Evolutionary conservation across 2,329 filamentous ascomycete species (phyloP), one percentile per base, ranked within the genome.

Genomic region (Xylaria sp.): DNA sequence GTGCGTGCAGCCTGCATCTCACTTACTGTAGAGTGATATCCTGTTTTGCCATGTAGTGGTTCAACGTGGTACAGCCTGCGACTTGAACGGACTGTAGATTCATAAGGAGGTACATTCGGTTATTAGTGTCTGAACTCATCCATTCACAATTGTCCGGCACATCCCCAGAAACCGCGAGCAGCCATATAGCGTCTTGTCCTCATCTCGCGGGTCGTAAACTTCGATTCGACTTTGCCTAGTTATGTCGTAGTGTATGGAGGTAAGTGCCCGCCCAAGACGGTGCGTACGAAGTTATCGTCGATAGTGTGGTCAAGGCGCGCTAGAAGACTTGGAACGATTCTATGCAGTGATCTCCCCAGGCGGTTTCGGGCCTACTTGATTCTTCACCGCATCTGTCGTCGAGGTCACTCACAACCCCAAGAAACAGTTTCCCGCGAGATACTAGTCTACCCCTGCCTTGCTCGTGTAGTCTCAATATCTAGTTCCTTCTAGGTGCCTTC

Each of bases 271-370:
- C 17, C 47, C 23, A 23, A 23, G 28, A 35, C 21, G 17, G 31
- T 9, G 5, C 28, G 28, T 9, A 31, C 5, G 28, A 31, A 37
- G 17, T 12, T 37, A 17, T 23, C 17, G 17, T 35, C 19, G 7
- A 37, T 23, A 23, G 47, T 35, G 11, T 17, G 43, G 38, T n/a
- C 19, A 23, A 21, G 14, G 15, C n/a, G 33, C 50, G 46, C 60
- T 60, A 60, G 60, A 63, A 60, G 56, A 19, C 5, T 47, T 46
- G 14, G 56, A 60, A 60, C 25, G 25, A 25, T 55, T 60, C 45
- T 51, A 60, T 56, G 60, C 31, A 33, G 45, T 51, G 38, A 63
- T 46, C 9, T 51, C 50, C n/a, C n/a, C n/a, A n/a, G n/a, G 23
- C 37, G 11, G 55, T 45, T 42, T 31, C 28, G 23, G 14, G n/a